phyloP scores from a whole-genome alignment of 352 stramenopile species.

The Phytophthora sansomeana region DNA sequence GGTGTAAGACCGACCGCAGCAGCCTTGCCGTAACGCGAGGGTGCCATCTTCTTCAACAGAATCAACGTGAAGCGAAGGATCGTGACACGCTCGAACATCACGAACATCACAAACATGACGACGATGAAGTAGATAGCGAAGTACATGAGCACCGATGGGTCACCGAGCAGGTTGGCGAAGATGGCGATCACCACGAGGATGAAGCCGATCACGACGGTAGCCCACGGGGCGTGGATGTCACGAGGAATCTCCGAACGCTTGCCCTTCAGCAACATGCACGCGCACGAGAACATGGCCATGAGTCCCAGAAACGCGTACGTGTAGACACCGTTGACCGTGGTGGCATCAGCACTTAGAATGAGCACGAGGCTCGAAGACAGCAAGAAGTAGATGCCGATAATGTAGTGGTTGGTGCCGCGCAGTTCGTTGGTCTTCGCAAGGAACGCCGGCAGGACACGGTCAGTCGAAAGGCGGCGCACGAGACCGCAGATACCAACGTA shows the following conservation, averaged over 20 bases:
- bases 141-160: conserved; percentile 85
- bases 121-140: conserved; percentile 87
- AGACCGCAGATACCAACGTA: conserved; percentile 84
- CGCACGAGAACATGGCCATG: conserved; percentile 84
- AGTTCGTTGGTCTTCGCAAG: conserved; percentile 64
- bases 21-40: conserved; percentile 46
- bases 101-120: conserved; percentile 73
- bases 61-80: conserved; percentile 75
- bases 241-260: conserved; percentile 82
- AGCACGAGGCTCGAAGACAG: conserved; percentile 73
- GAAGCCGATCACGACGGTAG: conserved; percentile 37
- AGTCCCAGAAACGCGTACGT: conserved; percentile 85
- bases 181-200: conserved; percentile 67
- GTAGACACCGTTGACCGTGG: conserved; percentile 81
- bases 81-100: conserved; percentile 91
- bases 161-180: conserved; percentile 82
- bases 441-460: conserved; percentile 67
- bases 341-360: conserved; percentile 75
- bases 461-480: conserved; percentile 74
- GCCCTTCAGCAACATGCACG: conserved; percentile 86
- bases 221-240: conserved; percentile 68
- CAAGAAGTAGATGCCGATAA: conserved; percentile 78
- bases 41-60: conserved; percentile 65
- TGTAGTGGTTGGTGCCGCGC: conserved; percentile 78
- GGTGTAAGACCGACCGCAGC: conserved; percentile 12